Percentiles rank a stretch among this genome's conserved stretches.
Evolutionary conservation across 129 eudicot genomes (phyloP).

Genomic region (Flaveria bidentis): DNA sequence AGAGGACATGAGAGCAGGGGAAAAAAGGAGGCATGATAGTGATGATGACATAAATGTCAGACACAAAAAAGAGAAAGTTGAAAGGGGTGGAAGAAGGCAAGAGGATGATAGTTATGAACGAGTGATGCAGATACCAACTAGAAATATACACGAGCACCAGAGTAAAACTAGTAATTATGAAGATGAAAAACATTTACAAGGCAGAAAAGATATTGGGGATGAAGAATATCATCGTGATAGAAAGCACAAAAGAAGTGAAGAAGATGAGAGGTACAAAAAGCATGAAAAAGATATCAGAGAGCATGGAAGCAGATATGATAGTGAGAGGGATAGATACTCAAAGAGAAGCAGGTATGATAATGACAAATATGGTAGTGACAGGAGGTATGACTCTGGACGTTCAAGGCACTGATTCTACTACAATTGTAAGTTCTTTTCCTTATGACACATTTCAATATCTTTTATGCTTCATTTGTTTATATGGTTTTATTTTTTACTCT

Average conservation of each 20-base stretch:
- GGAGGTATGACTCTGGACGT: conserved; percentile 45
- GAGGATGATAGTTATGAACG: conserved; percentile 23
- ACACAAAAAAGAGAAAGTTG: not conserved
- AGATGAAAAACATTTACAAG: conserved; percentile 35
- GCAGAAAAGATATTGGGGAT: conserved; percentile 42
- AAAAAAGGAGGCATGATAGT: conserved; percentile 27
- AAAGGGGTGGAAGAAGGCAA: conserved; percentile 25
- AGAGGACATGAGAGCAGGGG: conserved; percentile 28
- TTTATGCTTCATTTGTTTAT: not conserved
- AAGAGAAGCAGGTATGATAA: conserved; percentile 65
- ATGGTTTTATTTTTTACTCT: not conserved
- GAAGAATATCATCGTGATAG: conserved; percentile 46
- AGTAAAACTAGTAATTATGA: conserved; percentile 34
- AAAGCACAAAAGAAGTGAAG: conserved; percentile 59
- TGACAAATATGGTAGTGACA: conserved; percentile 37
- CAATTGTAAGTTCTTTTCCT: conserved; percentile 23
- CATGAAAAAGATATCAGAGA: conserved; percentile 35
- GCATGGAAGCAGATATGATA: conserved; percentile 44
- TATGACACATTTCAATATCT: not conserved
- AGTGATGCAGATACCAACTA: conserved; percentile 4
- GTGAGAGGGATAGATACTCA: conserved; percentile 48
- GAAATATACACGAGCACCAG: conserved; percentile 28
- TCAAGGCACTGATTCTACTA: conserved; percentile 41
- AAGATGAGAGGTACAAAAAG: conserved; percentile 36
- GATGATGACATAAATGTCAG: conserved; percentile 10